Evolutionary conservation across 2,329 filamentous ascomycete genomes (phyloP).

Genomic region (Trichophyton schoenleinii): DNA sequence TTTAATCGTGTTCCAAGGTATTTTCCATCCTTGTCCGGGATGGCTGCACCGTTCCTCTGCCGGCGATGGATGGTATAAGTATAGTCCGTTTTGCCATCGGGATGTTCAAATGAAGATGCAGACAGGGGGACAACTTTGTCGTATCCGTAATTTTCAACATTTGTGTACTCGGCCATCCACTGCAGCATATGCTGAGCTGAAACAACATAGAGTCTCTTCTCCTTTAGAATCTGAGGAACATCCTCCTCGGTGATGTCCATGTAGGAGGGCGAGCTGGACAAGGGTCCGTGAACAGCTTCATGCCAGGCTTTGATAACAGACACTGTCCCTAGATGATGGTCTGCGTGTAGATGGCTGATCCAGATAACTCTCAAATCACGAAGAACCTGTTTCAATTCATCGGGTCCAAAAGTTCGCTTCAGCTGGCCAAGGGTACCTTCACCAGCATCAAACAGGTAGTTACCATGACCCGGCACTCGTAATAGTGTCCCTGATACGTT

Average conservation of each 20-base stretch:
- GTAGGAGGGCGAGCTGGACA: constrained; percentile 24
- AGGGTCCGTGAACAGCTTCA: constrained; percentile 38
- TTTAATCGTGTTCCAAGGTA: constrained; percentile 16
- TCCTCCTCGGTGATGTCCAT: constrained; percentile 28
- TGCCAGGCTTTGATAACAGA: constrained; percentile 76
- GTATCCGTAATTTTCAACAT: constrained; percentile 65
- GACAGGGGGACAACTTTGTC: constrained; percentile 41
- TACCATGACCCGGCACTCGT: constrained; percentile 71
- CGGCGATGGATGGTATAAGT: constrained; percentile 10
- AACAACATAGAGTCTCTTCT: constrained; percentile 49
- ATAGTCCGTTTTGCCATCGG: constrained; percentile 11
- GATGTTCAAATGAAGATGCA: constrained; percentile 25
- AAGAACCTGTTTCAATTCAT: constrained; percentile 58
- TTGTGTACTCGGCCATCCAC: constrained; percentile 68
- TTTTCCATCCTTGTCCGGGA: constrained; percentile 3
- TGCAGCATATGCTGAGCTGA: constrained; percentile 58
- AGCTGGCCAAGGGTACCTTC: constrained; percentile 88
- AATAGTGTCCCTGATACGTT: constrained; percentile 87
- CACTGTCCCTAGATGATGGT: constrained; percentile 83
- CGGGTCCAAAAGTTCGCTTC: constrained; percentile 54
- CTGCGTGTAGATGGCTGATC: constrained; percentile 92
- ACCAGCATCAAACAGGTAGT: constrained; percentile 79
- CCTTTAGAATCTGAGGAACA: constrained; percentile 26
- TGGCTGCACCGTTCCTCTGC: constrained; percentile 2
- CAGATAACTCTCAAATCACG: constrained; percentile 68